phyloP scores from a whole-genome alignment of 495 filamentous ascomycete species.

The Chaetomium fimeti region DNA sequence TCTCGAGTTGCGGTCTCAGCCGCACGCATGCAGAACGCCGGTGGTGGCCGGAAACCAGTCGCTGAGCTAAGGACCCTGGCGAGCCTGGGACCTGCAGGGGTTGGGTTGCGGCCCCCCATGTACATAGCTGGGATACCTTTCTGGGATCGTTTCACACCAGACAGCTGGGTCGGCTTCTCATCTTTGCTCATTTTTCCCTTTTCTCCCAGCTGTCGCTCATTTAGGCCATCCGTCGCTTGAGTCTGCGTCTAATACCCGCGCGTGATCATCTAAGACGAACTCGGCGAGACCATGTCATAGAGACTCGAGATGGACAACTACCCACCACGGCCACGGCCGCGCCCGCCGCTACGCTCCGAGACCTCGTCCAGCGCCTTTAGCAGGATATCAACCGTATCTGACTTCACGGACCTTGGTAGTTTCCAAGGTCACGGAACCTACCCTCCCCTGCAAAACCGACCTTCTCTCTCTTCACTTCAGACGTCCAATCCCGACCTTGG shows the following conservation, averaged over 20 bases:
- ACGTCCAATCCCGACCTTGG: slow-evolving; percentile 25
- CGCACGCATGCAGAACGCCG: not conserved
- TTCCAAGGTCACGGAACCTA: slow-evolving; percentile 27
- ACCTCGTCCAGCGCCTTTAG: slow-evolving; percentile 34
- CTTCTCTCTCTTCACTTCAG: slow-evolving; percentile 46
- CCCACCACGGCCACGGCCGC: slow-evolving; percentile 21
- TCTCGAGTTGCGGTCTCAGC: slow-evolving; percentile 1
- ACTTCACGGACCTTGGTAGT: slow-evolving; percentile 37
- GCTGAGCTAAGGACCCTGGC: slow-evolving; percentile 1
- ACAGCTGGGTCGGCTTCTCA: not conserved
- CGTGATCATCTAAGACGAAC: not conserved
- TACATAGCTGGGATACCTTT: not conserved
- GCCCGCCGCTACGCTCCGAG: slow-evolving; percentile 28
- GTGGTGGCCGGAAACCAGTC: too few species aligned
- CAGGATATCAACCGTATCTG: slow-evolving; percentile 47
- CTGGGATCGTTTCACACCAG: not conserved
- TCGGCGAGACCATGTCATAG: slow-evolving; percentile 24
- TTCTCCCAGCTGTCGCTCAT: not conserved
- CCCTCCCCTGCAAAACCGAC: slow-evolving; percentile 36
- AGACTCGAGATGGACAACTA: slow-evolving; percentile 27
- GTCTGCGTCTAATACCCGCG: not conserved
- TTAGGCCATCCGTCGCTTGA: not conserved
- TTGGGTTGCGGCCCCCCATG: not conserved
- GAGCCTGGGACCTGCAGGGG: not conserved
- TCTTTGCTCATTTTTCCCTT: not conserved